These are phyloP conservation scores for Poterioochromonas sp. DNA, from an alignment of 352 stramenopile species.

Conservation along the genomic window DNA sequence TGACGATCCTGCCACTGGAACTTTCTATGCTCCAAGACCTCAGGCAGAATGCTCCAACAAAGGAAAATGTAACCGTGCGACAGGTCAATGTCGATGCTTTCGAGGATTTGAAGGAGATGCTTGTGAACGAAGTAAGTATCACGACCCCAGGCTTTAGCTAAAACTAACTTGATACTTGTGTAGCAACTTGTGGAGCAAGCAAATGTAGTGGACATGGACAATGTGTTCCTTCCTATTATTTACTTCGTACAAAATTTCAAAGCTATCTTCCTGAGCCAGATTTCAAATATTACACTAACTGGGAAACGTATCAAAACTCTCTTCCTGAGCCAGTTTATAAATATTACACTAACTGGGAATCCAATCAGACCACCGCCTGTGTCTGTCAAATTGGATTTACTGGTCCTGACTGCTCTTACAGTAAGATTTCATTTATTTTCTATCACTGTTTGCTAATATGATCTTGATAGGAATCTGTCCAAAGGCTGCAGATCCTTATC, in stretches of 20 bases:
- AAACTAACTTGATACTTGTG: neutral
- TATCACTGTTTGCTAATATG: neutral
- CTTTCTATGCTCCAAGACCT: too few relatives aligned
- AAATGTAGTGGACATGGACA: neutral
- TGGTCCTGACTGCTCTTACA: slow-evolving; percentile 2
- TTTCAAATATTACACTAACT: neutral
- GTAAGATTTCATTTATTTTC: too few relatives aligned
- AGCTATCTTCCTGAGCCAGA: neutral
- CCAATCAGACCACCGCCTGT: neutral
- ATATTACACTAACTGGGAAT: neutral
- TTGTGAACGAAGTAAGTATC: slow-evolving; percentile 8
- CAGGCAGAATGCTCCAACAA: slow-evolving; percentile 69
- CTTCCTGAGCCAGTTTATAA: neutral
- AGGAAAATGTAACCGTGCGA: slow-evolving; percentile 62
- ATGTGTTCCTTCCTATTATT: too few relatives aligned
- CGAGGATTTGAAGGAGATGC: neutral
- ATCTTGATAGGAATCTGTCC: slow-evolving; percentile 57
- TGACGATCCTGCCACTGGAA: too few relatives aligned
- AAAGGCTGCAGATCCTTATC: slow-evolving; percentile 69
- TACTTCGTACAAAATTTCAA: too few relatives aligned
- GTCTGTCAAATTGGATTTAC: neutral
- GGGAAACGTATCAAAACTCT: neutral
- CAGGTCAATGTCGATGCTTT: slow-evolving; percentile 43
- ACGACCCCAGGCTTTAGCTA: neutral
- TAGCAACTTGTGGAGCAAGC: neutral